phyloP scores from a whole-genome alignment of 2,329 filamentous ascomycete genomes.

The Microascus cirrosus region DNA sequence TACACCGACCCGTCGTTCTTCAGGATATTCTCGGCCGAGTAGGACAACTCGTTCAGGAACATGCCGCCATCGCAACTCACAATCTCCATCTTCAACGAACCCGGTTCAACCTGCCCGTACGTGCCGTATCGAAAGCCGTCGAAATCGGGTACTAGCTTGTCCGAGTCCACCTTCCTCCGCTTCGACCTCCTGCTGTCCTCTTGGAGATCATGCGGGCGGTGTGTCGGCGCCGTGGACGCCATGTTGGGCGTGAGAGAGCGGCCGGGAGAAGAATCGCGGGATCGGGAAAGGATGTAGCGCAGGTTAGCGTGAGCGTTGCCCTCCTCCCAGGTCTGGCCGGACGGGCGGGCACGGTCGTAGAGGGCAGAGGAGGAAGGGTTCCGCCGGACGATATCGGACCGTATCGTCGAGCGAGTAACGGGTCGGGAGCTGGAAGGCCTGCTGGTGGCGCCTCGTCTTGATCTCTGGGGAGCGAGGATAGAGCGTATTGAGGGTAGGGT shows the following conservation, averaged over 20 bases:
- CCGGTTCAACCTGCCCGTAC: slow-evolving; percentile 78
- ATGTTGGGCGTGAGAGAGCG: slow-evolving; percentile 6
- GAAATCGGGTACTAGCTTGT: slow-evolving; percentile 36
- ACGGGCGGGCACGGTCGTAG: background rate
- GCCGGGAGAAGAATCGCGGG: background rate
- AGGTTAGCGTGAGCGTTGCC: slow-evolving; percentile 27
- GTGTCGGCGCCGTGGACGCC: slow-evolving; percentile 15
- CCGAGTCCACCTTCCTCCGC: slow-evolving; percentile 59
- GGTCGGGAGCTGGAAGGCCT: background rate
- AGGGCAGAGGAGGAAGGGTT: background rate
- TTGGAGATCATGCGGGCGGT: slow-evolving; percentile 23
- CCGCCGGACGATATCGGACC: background rate
- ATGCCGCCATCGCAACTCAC: slow-evolving; percentile 79
- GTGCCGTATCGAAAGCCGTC: slow-evolving; percentile 68
- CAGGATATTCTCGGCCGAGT: slow-evolving; percentile 71
- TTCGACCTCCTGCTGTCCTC: slow-evolving; percentile 47
- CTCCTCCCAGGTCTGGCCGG: slow-evolving; percentile 21
- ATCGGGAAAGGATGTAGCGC: slow-evolving; percentile 26
- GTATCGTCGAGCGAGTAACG: background rate
- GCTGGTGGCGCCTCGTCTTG: background rate
- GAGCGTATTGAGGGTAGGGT: background rate
- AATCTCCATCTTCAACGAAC: slow-evolving; percentile 74
- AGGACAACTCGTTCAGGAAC: slow-evolving; percentile 49
- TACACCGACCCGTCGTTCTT: slow-evolving; percentile 78
- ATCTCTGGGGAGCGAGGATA: background rate